Evolutionary conservation across 2,329 filamentous ascomycete species (phyloP), one percentile per base, ranked within the genome.

Genomic region (Fusarium austroafricanum): DNA sequence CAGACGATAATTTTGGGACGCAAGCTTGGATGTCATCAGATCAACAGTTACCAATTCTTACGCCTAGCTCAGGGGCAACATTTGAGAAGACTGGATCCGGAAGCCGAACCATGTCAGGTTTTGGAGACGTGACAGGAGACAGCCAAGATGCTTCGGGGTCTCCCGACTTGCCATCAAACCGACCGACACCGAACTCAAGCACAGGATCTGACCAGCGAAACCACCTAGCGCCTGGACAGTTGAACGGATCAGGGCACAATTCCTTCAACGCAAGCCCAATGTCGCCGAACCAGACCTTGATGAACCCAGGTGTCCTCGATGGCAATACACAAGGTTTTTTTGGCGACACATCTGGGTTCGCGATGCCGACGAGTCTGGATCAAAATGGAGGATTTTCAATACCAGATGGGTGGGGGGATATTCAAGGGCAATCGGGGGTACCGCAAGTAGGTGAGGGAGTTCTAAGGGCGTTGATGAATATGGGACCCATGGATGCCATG

Each of bases 401-500:
- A 55, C 70, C 82, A 4, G 76, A 75, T 38, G 80, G 79, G 5
- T 87, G 86, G 85, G 71, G 77, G 31, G 76, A 81, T 44, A 71
- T 83, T 31, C 70, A 77, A 39, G 78, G 77, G 20, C 80, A 83
- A 52, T 76, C 80, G 10, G 83, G 81, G 10, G 84, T 88, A 78
- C 84, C 84, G 20, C 85, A 85, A 7, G 83, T 87, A 15, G 83
- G 85, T 0, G 86, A 89, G 47, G 86, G 86, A 0, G 82, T 89
- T 42, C 76, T 89, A 45, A 80, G 85, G 58, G 83, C 85, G 10
- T 77, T 89, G 56, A 86, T 88, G 83, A 84, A 83, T 55, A 83
- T 89, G 79, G 84, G 84, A 10, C 81, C 86, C 0, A 87, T 90
- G 82, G 87, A 89, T 67, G 83, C 83, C 12, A 87, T 90, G 84